Evolutionary conservation across 352 stramenopile genomes (phyloP), one percentile per base, ranked within the genome.

Genomic region (Phytophthora cryptogea): DNA sequence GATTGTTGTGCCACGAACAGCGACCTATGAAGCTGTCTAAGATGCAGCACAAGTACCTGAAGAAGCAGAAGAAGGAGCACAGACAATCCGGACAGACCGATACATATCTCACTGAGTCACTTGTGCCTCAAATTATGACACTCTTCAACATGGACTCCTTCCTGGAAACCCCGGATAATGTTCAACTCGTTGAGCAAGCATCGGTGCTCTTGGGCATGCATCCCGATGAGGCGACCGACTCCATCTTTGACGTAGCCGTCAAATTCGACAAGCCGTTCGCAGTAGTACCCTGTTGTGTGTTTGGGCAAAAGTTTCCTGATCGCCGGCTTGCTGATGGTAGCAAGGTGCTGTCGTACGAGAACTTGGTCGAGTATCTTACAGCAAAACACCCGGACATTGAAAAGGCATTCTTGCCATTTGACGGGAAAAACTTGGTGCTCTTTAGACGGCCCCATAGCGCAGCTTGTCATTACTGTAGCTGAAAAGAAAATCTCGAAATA

Each of bases 241-340:
- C 86, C 4, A 98, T 98, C 63, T 80, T 98, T 2, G 90, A 98
- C 67, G 77, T 93, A 17, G 95, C 95, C 4, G 63, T 98, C 26
- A 46, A 74, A 44, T 88, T 92, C 59, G 66, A 86, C 53, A 98
- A 98, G 54, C 88, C 95, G 0, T 98, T 98, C 73, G 92, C 95
- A 2, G 78, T 99, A 8, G 94, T 98, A n/a, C 96, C 96, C 0
- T 99, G 96, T 59, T 99, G 95, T 63, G 95, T 99, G 10, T 98
- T 98, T 69, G 86, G 87, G 4, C 86, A 88, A 23, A 78, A 93
- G 54, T 98, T 98, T 78, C 90, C 90, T 5, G 41, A 84, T 17
- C 82, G 82, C 6, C 78, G 72, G 39, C 46, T 70, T 9, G 60
- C 70, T 1, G 54, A 86, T 41, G 74, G 75, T 16, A 68, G 52